Conservation (phyloP, 2,329 filamentous ascomycete species). For the Claviceps capensis region DNA sequence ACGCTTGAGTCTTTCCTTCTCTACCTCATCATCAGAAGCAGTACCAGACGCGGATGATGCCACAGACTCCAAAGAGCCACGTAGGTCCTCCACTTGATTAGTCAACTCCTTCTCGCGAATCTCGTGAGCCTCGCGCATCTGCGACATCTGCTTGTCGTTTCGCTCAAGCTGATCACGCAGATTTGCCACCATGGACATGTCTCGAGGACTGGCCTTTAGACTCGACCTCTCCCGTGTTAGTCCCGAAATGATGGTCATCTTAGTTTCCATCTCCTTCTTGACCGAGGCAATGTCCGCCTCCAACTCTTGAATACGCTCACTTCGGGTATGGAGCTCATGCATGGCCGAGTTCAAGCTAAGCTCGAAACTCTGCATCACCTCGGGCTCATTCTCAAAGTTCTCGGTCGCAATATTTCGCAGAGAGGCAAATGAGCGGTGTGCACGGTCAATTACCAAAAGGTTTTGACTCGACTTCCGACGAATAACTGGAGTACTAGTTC, state of each 20-base stretch:
- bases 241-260: slow-evolving; percentile 90
- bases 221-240: slow-evolving; percentile 87
- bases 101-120: slow-evolving; percentile 62
- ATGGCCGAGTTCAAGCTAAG: slow-evolving; percentile 82
- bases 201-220: slow-evolving; percentile 69
- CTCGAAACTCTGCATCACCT: slow-evolving; percentile 85
- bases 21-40: slow-evolving; percentile 13
- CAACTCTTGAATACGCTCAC: slow-evolving; percentile 79
- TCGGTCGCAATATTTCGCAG: slow-evolving; percentile 80
- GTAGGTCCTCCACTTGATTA: slow-evolving; percentile 56
- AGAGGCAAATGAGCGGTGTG: slow-evolving; percentile 80
- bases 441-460: slow-evolving; percentile 74
- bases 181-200: slow-evolving; percentile 79
- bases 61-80: slow-evolving; percentile 33
- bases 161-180: slow-evolving; percentile 80
- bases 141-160: slow-evolving; percentile 66
- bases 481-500: slow-evolving; percentile 61
- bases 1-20: slow-evolving; percentile 25
- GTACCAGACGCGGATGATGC: slow-evolving; percentile 7
- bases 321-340: slow-evolving; percentile 76
- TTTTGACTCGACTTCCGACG: slow-evolving; percentile 89
- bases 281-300: slow-evolving; percentile 71
- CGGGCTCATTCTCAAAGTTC: slow-evolving; percentile 68
- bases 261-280: slow-evolving; percentile 93
- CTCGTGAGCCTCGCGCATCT: slow-evolving; percentile 60